Conservation (phyloP, 1,139 yeast genomes). For the Wickerhamomyces sp. region DNA sequence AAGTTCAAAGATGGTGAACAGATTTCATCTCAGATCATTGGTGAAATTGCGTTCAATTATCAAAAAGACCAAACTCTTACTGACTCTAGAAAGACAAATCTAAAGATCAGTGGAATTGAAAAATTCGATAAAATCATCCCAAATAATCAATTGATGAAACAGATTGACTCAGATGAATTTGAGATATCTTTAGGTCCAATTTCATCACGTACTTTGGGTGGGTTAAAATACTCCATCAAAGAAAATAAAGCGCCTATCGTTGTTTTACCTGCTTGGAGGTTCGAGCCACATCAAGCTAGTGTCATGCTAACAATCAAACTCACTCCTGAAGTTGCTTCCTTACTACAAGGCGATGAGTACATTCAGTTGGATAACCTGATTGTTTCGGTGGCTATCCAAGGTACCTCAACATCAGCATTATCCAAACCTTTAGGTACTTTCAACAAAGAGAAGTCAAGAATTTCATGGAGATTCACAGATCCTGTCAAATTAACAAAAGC, state of each 20-base stretch:
- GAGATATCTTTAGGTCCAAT: slow-evolving; percentile 34
- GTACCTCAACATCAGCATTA: slow-evolving; percentile 61
- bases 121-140: slow-evolving; percentile 32
- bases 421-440: slow-evolving; percentile 90
- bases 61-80: slow-evolving; percentile 34
- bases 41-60: slow-evolving; percentile 77
- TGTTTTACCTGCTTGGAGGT: slow-evolving; percentile 83
- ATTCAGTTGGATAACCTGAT: slow-evolving; percentile 53
- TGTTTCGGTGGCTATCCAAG: slow-evolving; percentile 60
- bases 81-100: slow-evolving; percentile 31
- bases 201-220: slow-evolving; percentile 62
- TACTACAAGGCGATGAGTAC: slow-evolving; percentile 24
- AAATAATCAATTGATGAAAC: slow-evolving; percentile 34
- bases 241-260: slow-evolving; percentile 58
- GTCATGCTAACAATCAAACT: slow-evolving; percentile 70
- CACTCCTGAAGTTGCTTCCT: slow-evolving; percentile 43
- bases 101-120: slow-evolving; percentile 27
- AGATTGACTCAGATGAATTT: slow-evolving; percentile 28
- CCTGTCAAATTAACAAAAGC: slow-evolving; percentile 40
- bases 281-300: slow-evolving; percentile 79
- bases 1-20: slow-evolving; percentile 62
- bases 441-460: slow-evolving; percentile 76
- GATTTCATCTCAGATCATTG: slow-evolving; percentile 57
- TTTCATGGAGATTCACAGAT: slow-evolving; percentile 71
- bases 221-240: slow-evolving; percentile 61